phyloP scores from a whole-genome alignment of 2,329 filamentous ascomycete genomes.

The Pyricularia sp. region DNA sequence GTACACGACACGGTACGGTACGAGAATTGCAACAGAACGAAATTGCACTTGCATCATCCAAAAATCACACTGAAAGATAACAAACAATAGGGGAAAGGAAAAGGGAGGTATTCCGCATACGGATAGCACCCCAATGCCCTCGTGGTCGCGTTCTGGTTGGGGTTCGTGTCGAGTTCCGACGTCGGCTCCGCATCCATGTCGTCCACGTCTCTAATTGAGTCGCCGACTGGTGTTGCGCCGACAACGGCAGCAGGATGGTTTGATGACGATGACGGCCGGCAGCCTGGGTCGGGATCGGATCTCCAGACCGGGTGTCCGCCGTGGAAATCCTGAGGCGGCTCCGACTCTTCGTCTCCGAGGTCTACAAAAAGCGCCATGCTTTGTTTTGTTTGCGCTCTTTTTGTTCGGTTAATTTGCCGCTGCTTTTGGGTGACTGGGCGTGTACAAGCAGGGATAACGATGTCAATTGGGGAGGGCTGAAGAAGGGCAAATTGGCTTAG shows the following conservation, averaged over 20 bases:
- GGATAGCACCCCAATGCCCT: conserved; percentile 59
- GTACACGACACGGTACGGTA: not conserved
- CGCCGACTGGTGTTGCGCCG: conserved; percentile 6
- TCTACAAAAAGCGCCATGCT: conserved; percentile 24
- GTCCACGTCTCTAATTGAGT: conserved; percentile 1
- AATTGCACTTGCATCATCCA: conserved; percentile 8
- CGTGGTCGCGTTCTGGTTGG: conserved; percentile 50
- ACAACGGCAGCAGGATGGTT: not conserved
- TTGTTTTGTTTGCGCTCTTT: not conserved
- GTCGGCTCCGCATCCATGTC: conserved; percentile 5
- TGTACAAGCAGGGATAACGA: not conserved
- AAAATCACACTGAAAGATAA: conserved; percentile 6
- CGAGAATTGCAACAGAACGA: not conserved
- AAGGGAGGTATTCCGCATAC: conserved; percentile 37
- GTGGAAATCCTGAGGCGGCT: conserved; percentile 15
- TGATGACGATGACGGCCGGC: conserved; percentile 6
- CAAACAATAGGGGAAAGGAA: conserved; percentile 11
- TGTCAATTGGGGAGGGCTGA: not conserved
- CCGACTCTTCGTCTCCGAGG: conserved; percentile 20
- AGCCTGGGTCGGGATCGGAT: conserved; percentile 9
- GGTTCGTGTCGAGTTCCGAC: conserved; percentile 25
- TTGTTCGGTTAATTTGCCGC: not conserved
- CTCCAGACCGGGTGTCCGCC: conserved; percentile 15
- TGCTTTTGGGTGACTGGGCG: not conserved
- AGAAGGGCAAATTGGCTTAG: not conserved